Percentiles rank a stretch among this genome's conserved stretches.
Conservation (phyloP, 2,329 filamentous ascomycete species). For the Lasiodiplodia gonubiensis region DNA sequence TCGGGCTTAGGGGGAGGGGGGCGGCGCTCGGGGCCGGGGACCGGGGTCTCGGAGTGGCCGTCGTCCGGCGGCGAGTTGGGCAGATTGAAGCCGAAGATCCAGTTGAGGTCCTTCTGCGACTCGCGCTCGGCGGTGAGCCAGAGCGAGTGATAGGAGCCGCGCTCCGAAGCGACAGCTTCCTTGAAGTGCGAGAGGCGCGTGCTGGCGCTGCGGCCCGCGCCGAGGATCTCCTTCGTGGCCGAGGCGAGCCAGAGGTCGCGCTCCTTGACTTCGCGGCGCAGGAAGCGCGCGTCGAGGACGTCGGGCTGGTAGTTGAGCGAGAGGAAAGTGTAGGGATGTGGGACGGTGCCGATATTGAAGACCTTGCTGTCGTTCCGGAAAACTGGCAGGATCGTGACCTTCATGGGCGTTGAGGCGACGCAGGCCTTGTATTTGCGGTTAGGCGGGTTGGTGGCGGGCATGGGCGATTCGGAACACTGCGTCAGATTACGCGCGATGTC, state of each 20-base stretch:
- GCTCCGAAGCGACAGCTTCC: conserved; percentile 74
- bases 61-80: conserved; percentile 55
- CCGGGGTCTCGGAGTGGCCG: conserved; percentile 63
- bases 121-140: conserved; percentile 78
- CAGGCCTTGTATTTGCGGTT: conserved; percentile 81
- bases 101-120: conserved; percentile 76
- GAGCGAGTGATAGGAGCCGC: conserved; percentile 62
- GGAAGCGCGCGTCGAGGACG: conserved; percentile 49
- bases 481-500: conserved; percentile 77
- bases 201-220: conserved; percentile 65
- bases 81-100: conserved; percentile 86
- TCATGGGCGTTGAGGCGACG: conserved; percentile 55
- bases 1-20: conserved; percentile 55
- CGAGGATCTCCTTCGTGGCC: conserved; percentile 72
- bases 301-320: conserved; percentile 66
- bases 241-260: conserved; percentile 81
- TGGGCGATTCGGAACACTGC: conserved; percentile 74
- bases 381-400: conserved; percentile 67
- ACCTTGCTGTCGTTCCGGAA: conserved; percentile 74
- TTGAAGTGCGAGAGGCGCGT: conserved; percentile 78
- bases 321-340: conserved; percentile 86
- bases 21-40: conserved; percentile 63
- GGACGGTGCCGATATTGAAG: conserved; percentile 86
- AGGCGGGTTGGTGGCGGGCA: conserved; percentile 81
- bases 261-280: conserved; percentile 65